Conservation (phyloP, 257 asterid genomes). For the Plantago major region DNA sequence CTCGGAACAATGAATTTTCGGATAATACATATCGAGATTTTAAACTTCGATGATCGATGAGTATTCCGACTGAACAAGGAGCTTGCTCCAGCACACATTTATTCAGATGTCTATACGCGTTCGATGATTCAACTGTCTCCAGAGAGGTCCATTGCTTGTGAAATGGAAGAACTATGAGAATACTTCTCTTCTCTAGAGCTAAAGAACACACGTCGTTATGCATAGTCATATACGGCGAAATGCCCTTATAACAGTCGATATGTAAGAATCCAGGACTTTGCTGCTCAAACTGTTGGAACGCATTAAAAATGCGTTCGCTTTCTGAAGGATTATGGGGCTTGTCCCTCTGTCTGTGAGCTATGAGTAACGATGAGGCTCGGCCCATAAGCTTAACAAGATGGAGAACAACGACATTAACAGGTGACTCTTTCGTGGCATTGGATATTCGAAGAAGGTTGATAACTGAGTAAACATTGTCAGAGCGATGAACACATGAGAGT, state of each 20-base stretch:
- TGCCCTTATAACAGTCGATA: conserved; percentile 44
- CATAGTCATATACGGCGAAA: conserved; percentile 59
- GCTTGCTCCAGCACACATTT: conserved; percentile 46
- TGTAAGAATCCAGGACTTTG: conserved; percentile 25
- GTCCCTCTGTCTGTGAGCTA: conserved; percentile 33
- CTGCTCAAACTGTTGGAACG: conserved; percentile 38
- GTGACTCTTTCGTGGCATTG: conserved; percentile 39
- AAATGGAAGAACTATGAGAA: conserved; percentile 41
- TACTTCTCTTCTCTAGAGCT: conserved; percentile 46
- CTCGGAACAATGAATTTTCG: conserved; percentile 24
- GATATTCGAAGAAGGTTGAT: conserved; percentile 52
- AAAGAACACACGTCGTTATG: conserved; percentile 47
- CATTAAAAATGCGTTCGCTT: conserved; percentile 47
- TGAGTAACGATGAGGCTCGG: conserved; percentile 49
- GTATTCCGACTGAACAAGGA: conserved; percentile 65
- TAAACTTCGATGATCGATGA: conserved; percentile 33
- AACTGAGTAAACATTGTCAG: conserved; percentile 43
- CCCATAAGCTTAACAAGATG: conserved; percentile 58
- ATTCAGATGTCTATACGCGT: conserved; percentile 39
- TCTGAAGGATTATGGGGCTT: conserved; percentile 28
- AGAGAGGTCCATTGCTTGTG: conserved; percentile 32
- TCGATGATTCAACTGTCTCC: conserved; percentile 32
- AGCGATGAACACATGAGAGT: conserved; percentile 48
- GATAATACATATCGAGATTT: conserved; percentile 24
- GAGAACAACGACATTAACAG: conserved; percentile 41